These are phyloP conservation scores for Tirmania nivea DNA, from an alignment of 495 filamentous ascomycete genomes.

Conservation along the genomic window DNA sequence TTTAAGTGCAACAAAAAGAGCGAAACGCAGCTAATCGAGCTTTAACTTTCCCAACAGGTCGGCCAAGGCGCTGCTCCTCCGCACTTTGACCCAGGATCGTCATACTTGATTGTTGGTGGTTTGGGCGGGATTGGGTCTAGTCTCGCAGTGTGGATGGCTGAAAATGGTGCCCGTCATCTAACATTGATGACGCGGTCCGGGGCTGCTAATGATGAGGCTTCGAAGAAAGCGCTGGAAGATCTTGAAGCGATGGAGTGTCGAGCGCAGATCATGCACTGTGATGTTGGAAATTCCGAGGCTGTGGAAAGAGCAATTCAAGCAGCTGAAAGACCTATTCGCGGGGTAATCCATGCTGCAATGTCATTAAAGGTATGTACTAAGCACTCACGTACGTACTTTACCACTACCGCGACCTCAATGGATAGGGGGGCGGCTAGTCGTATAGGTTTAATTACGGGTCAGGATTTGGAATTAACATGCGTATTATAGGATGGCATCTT, in stretches of 20 bases:
- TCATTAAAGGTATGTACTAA: conserved; percentile 15
- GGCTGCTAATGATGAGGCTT: not conserved
- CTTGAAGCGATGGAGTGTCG: not conserved
- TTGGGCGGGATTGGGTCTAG: conserved; percentile 41
- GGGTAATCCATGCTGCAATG: conserved; percentile 30
- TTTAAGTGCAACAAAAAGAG: too few species aligned
- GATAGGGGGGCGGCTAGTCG: too few species aligned
- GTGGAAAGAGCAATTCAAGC: not conserved
- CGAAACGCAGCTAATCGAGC: not conserved
- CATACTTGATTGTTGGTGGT: conserved; percentile 40
- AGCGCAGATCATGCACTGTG: not conserved
- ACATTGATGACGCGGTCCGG: conserved; percentile 37
- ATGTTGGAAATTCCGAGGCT: conserved; percentile 1
- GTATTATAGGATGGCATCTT: conserved; percentile 28
- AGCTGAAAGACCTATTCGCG: conserved; percentile 20
- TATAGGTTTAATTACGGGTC: too few species aligned
- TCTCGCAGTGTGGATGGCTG: conserved; percentile 37
- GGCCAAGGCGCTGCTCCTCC: too few species aligned
- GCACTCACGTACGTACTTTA: too few species aligned
- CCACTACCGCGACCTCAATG: too few species aligned
- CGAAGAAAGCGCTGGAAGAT: not conserved
- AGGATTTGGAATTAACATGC: too few species aligned
- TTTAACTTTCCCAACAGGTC: not conserved
- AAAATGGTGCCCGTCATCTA: conserved; percentile 35
- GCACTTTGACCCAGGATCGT: conserved; percentile 20